Conservation (phyloP, 2,329 filamentous ascomycete genomes). For the Pyrenochaeta sp. region DNA sequence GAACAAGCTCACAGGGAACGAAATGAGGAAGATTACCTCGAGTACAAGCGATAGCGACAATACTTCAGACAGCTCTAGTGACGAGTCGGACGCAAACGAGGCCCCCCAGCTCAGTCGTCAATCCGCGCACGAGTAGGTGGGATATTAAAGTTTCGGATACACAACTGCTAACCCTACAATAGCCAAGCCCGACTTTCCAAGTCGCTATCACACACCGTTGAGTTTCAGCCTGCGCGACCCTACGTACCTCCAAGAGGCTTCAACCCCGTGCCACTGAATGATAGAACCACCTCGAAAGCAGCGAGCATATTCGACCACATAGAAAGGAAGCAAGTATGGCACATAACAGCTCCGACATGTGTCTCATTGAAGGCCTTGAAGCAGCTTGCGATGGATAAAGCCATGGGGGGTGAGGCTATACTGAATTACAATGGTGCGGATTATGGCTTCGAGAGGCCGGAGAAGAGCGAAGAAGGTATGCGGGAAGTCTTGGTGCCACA, state of each 20-base stretch:
- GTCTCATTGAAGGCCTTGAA: slow-evolving; percentile 73
- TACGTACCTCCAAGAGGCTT: slow-evolving; percentile 56
- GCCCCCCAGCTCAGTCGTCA: slow-evolving; percentile 27
- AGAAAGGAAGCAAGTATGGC: slow-evolving; percentile 79
- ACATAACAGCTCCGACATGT: slow-evolving; percentile 76
- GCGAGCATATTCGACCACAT: slow-evolving; percentile 66
- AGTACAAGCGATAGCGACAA: slow-evolving; percentile 26
- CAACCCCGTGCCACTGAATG: slow-evolving; percentile 59
- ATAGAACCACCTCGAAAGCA: slow-evolving; percentile 37
- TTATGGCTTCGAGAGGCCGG: slow-evolving; percentile 65
- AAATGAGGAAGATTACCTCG: slow-evolving; percentile 16
- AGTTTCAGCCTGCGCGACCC: slow-evolving; percentile 46
- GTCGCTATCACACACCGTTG: slow-evolving; percentile 37
- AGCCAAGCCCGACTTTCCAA: slow-evolving; percentile 20
- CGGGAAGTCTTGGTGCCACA: slow-evolving; percentile 70
- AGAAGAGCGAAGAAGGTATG: slow-evolving; percentile 61
- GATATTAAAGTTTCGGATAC: neutral
- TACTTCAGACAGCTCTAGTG: slow-evolving; percentile 45
- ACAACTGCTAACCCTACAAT: neutral
- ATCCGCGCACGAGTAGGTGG: slow-evolving; percentile 24
- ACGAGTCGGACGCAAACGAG: slow-evolving; percentile 48
- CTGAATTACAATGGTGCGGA: slow-evolving; percentile 70
- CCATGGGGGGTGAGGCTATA: slow-evolving; percentile 61
- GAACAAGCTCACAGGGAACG: slow-evolving; percentile 23
- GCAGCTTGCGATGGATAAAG: slow-evolving; percentile 69